Base-by-base conservation (phyloP, 1,284 basidiomycete genomes). In the Naganishia cerealis region DNA sequence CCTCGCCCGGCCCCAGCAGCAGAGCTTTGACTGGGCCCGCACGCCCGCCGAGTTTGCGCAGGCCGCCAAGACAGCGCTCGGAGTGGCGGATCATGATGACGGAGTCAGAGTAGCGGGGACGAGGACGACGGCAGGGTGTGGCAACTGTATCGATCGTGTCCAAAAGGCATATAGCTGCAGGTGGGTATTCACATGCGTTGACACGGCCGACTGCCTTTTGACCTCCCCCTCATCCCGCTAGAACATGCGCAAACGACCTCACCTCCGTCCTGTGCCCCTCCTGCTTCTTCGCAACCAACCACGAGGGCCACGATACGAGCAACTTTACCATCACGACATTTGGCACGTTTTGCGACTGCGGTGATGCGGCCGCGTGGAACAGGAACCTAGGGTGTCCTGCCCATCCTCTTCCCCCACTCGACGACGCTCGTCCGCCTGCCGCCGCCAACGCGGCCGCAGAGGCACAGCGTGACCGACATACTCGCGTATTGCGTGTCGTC, bases 341-440 rank as follows among this genome's bases (percentile, higher is more conserved):
- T 0, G 91, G 91, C 10, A 90, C 92, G 3, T 93, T 90, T 72
- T 96, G 94, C 77, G 93, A 95, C 79, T 96, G 94, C 74, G 92
- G 92, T 24, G 93, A 95, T 75, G 83, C 85, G 33, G 90, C 94
- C 75, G 91, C 91, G 1, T 96, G 92, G 92, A 84, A 87, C 38
- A 74, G 75, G 6, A 81, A 85, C 38, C 84, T 90, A 24, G 80
- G 83, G 7, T 95, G 92, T 77, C 86, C 87, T 0, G 86, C 86
- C 74, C 92, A 94, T 75, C 84, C 84, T 8, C 69, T 75, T 2
- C 66, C 54, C 24, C 24, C 59, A 68, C 16, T 76, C 77, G 61
- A 72, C 71, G 33, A 63, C 71, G 18, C 68, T 75, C 40, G 74
- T 73, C 57, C 73, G 26, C 29, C 52, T 10, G 29, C 52, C 16